Evolutionary conservation across 306 rosid species (phyloP), one percentile per base, ranked within the genome.

Genomic region (Crataegus laevigata): DNA sequence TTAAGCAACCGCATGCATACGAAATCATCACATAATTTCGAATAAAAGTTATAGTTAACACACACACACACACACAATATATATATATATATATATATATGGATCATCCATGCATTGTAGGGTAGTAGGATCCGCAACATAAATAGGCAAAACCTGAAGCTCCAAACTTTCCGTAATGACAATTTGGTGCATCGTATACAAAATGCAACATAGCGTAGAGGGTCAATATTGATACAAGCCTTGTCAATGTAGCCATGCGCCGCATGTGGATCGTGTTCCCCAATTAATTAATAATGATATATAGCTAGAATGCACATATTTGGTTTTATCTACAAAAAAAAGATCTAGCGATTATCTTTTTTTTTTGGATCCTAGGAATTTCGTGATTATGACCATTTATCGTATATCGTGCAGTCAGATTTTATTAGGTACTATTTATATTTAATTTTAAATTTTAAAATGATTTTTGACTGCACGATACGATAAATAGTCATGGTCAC

Each of bases 181-280:
- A 29, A 17, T 6, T 38, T 21, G 19, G 58, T 5, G 77, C 40
- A 40, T n/a, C 77, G 58, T 73, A 28, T 59, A 30, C n/a, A 26
- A 60, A 25, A 18, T 59, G 68, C 68, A 73, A 60, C 17, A 21
- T 50, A 17, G 3, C 29, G 38, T 36, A 19, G 47, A 14, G 11
- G 54, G 28, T 59, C 68, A 72, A 54, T 22, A 72, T 71, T 77
- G 64, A 80, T 51, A 71, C 81, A 68, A 80, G 79, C 64, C 62
- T 38, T 57, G 55, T 5, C 42, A 78, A 71, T 12, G 66, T 60
- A 75, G 67, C 58, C 76, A 52, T 67, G 72, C 34, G n/a, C 36
- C 58, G 71, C 73, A 78, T 81, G 81, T 71, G 85, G 71, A 75
- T 26, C 79, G 67, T 68, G 83, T 74, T 64, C 65, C 77, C 66